Evolutionary conservation across 1,284 basidiomycete genomes (phyloP).

Genomic region (Amylostereum areolatum): DNA sequence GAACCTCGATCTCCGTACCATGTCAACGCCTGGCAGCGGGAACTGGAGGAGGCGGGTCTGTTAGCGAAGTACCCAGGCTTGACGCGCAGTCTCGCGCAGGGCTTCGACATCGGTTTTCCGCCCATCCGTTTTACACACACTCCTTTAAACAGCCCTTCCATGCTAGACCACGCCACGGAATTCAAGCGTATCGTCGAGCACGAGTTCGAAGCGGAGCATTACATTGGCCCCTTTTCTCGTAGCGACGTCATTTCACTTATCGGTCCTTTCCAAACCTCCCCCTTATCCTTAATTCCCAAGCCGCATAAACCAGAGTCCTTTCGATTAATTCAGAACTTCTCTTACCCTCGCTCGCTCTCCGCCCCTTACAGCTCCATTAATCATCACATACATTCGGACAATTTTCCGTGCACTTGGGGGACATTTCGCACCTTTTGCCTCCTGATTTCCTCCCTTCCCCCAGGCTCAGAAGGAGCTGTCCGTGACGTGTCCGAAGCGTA

Average conservation of each 20-base stretch:
- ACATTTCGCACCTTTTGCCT: conserved; percentile 24
- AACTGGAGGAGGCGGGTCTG: conserved; percentile 14
- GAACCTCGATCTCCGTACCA: conserved; percentile 13
- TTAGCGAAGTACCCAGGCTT: conserved; percentile 13
- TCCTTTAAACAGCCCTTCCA: conserved; percentile 20
- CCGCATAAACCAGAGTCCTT: conserved; percentile 16
- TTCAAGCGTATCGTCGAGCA: conserved; percentile 13
- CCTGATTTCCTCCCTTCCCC: conserved; percentile 24
- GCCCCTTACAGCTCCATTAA: conserved; percentile 26
- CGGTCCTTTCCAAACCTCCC: conserved; percentile 33
- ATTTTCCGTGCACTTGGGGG: conserved; percentile 35
- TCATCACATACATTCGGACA: conserved; percentile 21
- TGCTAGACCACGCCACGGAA: conserved; percentile 6
- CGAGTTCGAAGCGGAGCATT: conserved; percentile 21
- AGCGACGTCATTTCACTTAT: conserved; percentile 21
- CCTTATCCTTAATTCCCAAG: conserved; percentile 25
- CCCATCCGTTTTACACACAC: conserved; percentile 14
- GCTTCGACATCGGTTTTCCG: conserved; percentile 21
- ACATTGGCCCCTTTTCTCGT: conserved; percentile 25
- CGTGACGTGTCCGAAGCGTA: conserved; percentile 28
- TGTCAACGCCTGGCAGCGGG: conserved; percentile 17
- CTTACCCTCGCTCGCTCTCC: conserved; percentile 21
- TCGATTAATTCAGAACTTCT: conserved; percentile 33
- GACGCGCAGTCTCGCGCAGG: conserved; percentile 6
- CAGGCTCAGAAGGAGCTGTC: conserved; percentile 25